phyloP scores from a whole-genome alignment of 768 basidiomycete genomes.

The Suillus lakei region DNA sequence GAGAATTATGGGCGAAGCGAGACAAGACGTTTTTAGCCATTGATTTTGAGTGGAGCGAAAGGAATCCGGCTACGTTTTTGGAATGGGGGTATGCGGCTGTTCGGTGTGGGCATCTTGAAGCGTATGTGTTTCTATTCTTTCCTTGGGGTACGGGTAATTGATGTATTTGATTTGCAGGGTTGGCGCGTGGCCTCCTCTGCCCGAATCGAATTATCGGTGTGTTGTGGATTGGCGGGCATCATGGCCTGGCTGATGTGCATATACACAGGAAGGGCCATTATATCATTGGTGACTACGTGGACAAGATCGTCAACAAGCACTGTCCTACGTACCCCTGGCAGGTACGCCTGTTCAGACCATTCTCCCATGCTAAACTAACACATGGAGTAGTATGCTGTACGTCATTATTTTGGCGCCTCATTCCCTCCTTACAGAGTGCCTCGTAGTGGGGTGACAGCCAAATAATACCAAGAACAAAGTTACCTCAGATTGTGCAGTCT shows the following conservation, averaged over 20 bases:
- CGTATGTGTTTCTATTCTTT: slow-evolving; percentile 47
- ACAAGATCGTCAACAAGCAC: slow-evolving; percentile 65
- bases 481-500: slow-evolving; percentile 75
- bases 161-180: slow-evolving; percentile 42
- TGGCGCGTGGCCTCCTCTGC: slow-evolving; percentile 78
- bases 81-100: slow-evolving; percentile 88
- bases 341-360: slow-evolving; percentile 47
- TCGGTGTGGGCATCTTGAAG: slow-evolving; percentile 70
- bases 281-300: slow-evolving; percentile 70
- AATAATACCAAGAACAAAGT: slow-evolving; percentile 63
- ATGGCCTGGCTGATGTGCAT: slow-evolving; percentile 18
- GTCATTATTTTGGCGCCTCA: slow-evolving; percentile 26
- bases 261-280: slow-evolving; percentile 66
- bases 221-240: slow-evolving; percentile 18
- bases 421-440: slow-evolving; percentile 6
- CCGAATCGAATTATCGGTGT: slow-evolving; percentile 78
- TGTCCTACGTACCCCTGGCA: slow-evolving; percentile 73
- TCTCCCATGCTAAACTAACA: slow-evolving; percentile 19
- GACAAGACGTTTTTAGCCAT: slow-evolving; percentile 80
- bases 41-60: slow-evolving; percentile 78
- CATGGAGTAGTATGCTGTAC: slow-evolving; percentile 62
- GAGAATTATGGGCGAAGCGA: slow-evolving; percentile 66
- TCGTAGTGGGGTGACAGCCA: slow-evolving; percentile 80
- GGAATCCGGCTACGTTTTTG: slow-evolving; percentile 66
- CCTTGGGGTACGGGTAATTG: background rate